Evolutionary conservation across 805 yeast species (phyloP), one percentile per base, ranked within the genome.

Genomic region (Torulaspora franciscae): DNA sequence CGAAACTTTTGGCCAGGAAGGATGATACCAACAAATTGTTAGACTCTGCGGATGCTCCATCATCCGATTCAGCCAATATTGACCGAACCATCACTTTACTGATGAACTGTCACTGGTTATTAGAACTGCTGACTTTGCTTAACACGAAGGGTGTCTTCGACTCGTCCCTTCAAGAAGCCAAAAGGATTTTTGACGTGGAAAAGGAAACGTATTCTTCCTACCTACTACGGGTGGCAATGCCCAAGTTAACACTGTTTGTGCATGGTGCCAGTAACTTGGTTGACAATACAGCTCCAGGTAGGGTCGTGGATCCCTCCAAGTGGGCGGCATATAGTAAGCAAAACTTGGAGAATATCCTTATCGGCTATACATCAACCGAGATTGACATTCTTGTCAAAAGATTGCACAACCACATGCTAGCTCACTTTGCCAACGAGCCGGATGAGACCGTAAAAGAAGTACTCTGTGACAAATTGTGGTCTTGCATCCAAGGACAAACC

Each of bases 201-300:
- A 64, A 51, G 68, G 75, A 61, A 45, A 45, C 49, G 1, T 83
- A 79, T 60, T 72, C 80, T 9, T 61, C 59, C n/a, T 55, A 54
- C n/a, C 62, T 81, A 11, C 59, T 80, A 33, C 64, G 68, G 44
- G 71, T 80, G 37, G 71, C 79, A 19, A 71, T 88, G 56, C 91
- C 93, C 0, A 83, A 83, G 56, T 56, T 89, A 40, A 67, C 78
- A 11, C 79, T 77, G 23, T 83, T 85, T 59, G 76, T 88, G 2
- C 72, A 73, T 32, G 85, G 81, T 28, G 77, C 81, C 33, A 83
- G 81, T 46, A 72, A 75, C 2, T 60, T 80, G 9, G 61, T 70
- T 3, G 71, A 65, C 22, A 60, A 71, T 9, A 64, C 67, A 10
- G 49, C 61, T 5, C 47, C 47, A 2, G 46, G 56, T 7, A 51